Base-by-base conservation (phyloP, 129 eudicot species). In the Calendula officinalis region DNA sequence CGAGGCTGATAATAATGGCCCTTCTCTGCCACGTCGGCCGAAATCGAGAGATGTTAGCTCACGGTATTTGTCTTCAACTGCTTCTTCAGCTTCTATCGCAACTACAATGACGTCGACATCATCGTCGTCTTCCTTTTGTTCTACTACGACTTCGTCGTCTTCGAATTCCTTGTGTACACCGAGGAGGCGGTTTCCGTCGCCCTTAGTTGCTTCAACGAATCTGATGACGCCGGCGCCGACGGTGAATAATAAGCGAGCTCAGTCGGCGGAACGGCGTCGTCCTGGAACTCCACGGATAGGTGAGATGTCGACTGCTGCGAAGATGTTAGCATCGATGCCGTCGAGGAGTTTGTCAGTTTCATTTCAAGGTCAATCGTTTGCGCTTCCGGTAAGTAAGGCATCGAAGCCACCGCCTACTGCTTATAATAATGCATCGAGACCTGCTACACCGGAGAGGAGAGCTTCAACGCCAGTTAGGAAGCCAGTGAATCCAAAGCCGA, bases 261-360 rank as follows among this genome's bases (percentile, higher is more conserved):
- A 59, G 67, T 82, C 94, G 32, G 77, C 66, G 8, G 88, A 82
- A 64, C 72, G 94, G 16, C 72, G 88, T 36, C 79, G 88, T 8
- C 78, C 81, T 34, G 77, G 56, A n/a, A 79, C 81, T 56, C 78
- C 86, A 55, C 65, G 83, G 55, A 50, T 72, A 0, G 80, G 71
- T 22, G 84, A 80, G 75, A 75, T 71, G 43, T 82, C 95, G 8
- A 41, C 27, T 8, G 80, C 87, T 2, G 89, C 86, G 60, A 84
- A 70, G 81, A 47, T 78, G 70, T 53, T 91, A 67, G 71, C 76
- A 57, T 79, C 90, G 40, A 85, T 80, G 48, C 76, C 78, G 62
- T 68, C 73, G 59, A 80, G 94, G 92, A 87, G 90, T 61, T 67
- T 84, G 57, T 91, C 98, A 9, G 96, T 81, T 17, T 91, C 96